Conservation (phyloP, 805 yeast species). For the Yamadazyma tumulicola region DNA sequence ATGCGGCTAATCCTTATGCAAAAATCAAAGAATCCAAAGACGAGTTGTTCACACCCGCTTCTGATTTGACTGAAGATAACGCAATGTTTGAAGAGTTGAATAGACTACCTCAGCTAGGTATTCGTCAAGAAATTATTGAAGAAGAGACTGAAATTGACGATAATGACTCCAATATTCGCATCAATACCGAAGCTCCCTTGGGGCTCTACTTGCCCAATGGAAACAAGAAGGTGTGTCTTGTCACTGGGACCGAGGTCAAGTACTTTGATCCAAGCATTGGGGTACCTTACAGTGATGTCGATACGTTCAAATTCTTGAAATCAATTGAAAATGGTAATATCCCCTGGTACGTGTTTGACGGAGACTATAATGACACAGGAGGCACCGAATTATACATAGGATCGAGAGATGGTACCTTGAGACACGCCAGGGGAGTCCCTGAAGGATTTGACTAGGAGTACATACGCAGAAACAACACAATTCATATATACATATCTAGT, state of each 20-base stretch:
- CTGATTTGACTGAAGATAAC: slow-evolving; percentile 33
- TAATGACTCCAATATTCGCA: slow-evolving; percentile 35
- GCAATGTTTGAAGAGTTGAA: slow-evolving; percentile 40
- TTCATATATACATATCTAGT: too few relatives aligned
- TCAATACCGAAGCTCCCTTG: slow-evolving; percentile 68
- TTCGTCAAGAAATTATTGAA: slow-evolving; percentile 41
- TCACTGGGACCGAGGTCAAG: slow-evolving; percentile 74
- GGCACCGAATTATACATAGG: slow-evolving; percentile 41
- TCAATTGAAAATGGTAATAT: slow-evolving; percentile 45
- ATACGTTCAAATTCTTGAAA: slow-evolving; percentile 66
- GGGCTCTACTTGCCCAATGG: slow-evolving; percentile 73
- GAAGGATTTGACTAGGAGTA: slow-evolving; percentile 59
- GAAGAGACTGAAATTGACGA: slow-evolving; percentile 34
- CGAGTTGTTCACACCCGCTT: slow-evolving; percentile 30
- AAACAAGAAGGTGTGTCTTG: slow-evolving; percentile 61
- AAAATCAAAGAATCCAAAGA: slow-evolving; percentile 29
- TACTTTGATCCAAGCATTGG: slow-evolving; percentile 88
- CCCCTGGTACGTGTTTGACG: slow-evolving; percentile 50
- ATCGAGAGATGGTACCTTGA: slow-evolving; percentile 49
- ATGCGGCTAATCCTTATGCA: slow-evolving; percentile 36
- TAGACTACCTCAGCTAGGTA: slow-evolving; percentile 62
- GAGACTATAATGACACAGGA: slow-evolving; percentile 54
- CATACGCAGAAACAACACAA: too few relatives aligned
- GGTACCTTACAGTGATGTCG: slow-evolving; percentile 80
- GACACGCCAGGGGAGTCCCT: slow-evolving; percentile 84